Evolutionary conservation across 768 basidiomycete species (phyloP), one percentile per base, ranked within the genome.

Genomic region (Rhodotorula toruloides): DNA sequence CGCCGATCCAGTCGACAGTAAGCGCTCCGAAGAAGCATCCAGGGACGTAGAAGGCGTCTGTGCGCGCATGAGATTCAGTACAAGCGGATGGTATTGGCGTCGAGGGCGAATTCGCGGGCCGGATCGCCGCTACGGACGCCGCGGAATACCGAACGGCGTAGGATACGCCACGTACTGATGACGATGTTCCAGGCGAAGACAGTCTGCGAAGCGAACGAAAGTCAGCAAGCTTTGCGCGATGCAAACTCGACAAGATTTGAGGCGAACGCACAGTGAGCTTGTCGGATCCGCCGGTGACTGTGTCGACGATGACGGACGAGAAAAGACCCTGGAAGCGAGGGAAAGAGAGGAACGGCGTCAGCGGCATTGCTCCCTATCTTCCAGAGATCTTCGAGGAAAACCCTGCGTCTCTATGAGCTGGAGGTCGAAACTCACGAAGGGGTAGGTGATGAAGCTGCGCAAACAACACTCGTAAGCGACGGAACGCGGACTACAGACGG

Each of bases 21-120:
- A 80, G 76, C 2, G 78, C 77, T 22, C 79, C 79, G 22, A 22
- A 54, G 12, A 78, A 31, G 2, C 77, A 78, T 29, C 85, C 85
- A 69, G 84, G 86, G n/a, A 87, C 81, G 73, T 87, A 86, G 77
- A 86, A 85, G 74, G 58, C 64, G 22, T 4, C 79, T 78, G 71
- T 7, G 3, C 22, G 29, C 19, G 36, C 5, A 64, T 56, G 40
- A 44, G 27, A 14, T 22, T n/a, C 6, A 44, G 48, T 27, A 40
- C 19, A 16, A 5, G 13, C 34, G 22, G 8, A 12, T 11, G 22
- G 31, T 12, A 1, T 31, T 21, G 39, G 21, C 27, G 12, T 42
- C 22, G 1, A 31, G 22, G 39, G 29, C 43, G 31, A 44, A 32
- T 9, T 8, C 7, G 36, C 27, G 22, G 34, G 4, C 22, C 36